These are phyloP conservation scores for Crithidia acanthocephali DNA, from an alignment of 208 protist species.

Conservation along the genomic window DNA sequence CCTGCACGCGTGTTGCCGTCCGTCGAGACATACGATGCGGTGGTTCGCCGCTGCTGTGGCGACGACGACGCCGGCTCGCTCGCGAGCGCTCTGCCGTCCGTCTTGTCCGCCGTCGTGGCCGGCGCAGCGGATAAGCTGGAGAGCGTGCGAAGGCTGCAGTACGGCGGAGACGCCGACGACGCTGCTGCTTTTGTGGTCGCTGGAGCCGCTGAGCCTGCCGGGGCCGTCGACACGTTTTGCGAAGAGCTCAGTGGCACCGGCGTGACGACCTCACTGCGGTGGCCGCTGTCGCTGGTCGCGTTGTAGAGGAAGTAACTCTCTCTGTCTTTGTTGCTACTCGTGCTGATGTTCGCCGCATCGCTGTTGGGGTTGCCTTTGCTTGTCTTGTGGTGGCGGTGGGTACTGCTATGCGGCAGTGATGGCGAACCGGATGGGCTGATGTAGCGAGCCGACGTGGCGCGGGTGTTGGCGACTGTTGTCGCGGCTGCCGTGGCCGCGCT, in stretches of 20 bases:
- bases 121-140: not conserved
- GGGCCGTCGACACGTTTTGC: not conserved
- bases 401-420: not conserved
- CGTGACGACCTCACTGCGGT: not conserved
- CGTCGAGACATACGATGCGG: too few species aligned
- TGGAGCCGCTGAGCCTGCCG: not conserved
- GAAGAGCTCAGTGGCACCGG: not conserved
- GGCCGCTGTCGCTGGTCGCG: not conserved
- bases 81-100: too few species aligned
- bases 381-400: not conserved
- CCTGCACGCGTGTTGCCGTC: too few species aligned
- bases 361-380: not conserved
- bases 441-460: too few species aligned
- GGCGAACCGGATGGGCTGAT: too few species aligned
- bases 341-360: not conserved
- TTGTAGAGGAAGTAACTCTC: not conserved
- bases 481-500: not conserved
- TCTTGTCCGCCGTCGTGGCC: not conserved
- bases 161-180: not conserved
- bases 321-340: not conserved
- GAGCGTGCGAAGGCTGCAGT: not conserved
- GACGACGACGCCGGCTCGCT: too few species aligned
- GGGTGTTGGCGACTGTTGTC: not conserved
- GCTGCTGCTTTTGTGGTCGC: not conserved
- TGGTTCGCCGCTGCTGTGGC: too few species aligned